Base-by-base conservation (phyloP, 2,329 filamentous ascomycete species). In the Apiospora arundinis region DNA sequence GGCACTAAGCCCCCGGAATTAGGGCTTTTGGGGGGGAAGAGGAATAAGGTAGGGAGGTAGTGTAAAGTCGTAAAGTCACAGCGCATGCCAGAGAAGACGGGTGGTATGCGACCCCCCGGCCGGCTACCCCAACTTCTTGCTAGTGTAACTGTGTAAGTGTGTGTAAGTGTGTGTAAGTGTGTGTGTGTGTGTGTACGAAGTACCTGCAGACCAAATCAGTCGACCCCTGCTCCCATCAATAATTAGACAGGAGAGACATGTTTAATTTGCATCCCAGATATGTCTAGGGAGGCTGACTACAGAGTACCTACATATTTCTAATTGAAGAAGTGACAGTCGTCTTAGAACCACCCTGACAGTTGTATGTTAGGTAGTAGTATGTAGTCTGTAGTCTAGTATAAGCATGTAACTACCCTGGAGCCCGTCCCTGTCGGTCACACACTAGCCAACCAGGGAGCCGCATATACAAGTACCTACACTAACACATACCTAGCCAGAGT, bases 51-150 rank as follows among this genome's bases (percentile, higher is more conserved):
- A 32, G 6, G 52, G 4, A 32, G 3, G 3, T 32, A 32, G 18
- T 32, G 25, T 32, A 60, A 60, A 60, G 52, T 21, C 25, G 25
- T 32, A 60, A 60, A 60, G 52, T 21, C 25, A 60, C 52, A 18
- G 52, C 52, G 52, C 25, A 21, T 60, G 52, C 25, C 28, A 60
- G 25, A 32, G 52, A 37, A 3, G 18, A 37, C 18, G 28, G 28
- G 28, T 56, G 25, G 48, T 7, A 60, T 37, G 52, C 12, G 8
- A 37, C 1, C 52, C 52, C 52, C 16, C 25, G 25, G 49, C 52
- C 28, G 52, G 25, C 23, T 52, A 52, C 49, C 49, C 49, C 49
- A 52, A 52, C 49, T 52, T 52, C 42, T 28, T 52, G n/a, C 49
- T 21, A 60, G 25, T 12, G 23, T 25, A 28, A 32, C 32, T 6